Evolutionary conservation across 176 grass and related monocot species (phyloP).

Genomic region (Oryza glumipatula): DNA sequence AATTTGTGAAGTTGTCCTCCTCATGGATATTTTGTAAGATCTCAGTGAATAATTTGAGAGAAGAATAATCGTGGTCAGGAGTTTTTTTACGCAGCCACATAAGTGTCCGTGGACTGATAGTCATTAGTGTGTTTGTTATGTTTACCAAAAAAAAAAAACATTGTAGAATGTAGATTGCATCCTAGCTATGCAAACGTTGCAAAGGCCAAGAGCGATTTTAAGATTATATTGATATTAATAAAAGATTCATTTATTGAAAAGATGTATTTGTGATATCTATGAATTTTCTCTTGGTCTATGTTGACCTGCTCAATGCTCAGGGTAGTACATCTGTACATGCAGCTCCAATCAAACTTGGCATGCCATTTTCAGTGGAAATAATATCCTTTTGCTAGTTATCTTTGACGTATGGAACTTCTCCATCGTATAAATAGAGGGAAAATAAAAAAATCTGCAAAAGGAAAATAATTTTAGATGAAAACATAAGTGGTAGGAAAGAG

Average conservation of each 20-base stretch:
- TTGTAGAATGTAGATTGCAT: no score
- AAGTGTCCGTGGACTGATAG: no score
- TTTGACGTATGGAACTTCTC: conserved; percentile 2
- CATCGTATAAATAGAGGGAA: background rate
- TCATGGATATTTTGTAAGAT: background rate
- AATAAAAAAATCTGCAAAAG: background rate
- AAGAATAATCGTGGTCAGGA: background rate
- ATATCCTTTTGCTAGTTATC: background rate
- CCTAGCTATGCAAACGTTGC: no score
- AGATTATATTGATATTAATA: no score
- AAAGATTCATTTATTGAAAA: no score
- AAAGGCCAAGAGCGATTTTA: no score
- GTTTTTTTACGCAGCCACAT: no score
- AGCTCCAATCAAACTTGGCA: conserved; percentile 25
- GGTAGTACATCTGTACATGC: background rate
- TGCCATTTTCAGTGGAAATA: background rate
- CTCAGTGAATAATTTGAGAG: background rate
- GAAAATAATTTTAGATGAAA: background rate
- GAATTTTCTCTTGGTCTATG: background rate
- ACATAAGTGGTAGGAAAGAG: background rate
- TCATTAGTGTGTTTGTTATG: no score
- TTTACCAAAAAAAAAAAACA: no score
- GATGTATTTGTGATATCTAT: no score
- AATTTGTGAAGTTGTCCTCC: background rate
- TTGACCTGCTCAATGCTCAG: background rate